Percentiles rank a stretch among this genome's conserved stretches.
Conservation (phyloP, 1,284 basidiomycete genomes). For the Ceratobasidium papillatum region DNA sequence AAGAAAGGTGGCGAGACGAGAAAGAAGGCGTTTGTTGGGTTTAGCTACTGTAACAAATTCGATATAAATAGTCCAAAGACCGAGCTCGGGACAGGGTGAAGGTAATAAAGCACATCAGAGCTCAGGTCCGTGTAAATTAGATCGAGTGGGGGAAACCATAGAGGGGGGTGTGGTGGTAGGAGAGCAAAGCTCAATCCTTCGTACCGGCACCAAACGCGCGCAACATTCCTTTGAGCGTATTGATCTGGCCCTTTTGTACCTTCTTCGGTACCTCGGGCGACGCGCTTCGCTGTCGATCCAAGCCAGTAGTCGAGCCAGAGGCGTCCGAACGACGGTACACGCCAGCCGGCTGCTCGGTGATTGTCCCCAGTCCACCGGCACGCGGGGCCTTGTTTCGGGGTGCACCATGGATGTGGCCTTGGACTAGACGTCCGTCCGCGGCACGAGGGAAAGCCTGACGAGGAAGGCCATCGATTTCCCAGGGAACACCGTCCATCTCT, state of each 20-base stretch:
- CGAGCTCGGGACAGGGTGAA: conserved; percentile 34
- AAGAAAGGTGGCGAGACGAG: conserved; percentile 1
- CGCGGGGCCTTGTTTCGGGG: conserved; percentile 35
- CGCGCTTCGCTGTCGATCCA: conserved; percentile 45
- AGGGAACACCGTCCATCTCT: conserved; percentile 80
- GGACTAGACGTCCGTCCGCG: conserved; percentile 50
- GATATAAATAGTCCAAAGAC: conserved; percentile 41
- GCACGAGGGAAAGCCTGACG: conserved; percentile 65
- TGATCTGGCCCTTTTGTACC: conserved; percentile 85
- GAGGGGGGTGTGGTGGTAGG: not conserved
- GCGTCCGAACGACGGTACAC: conserved; percentile 48
- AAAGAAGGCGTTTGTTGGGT: conserved; percentile 25
- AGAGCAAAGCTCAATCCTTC: conserved; percentile 28
- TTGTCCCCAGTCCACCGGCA: conserved; percentile 64
- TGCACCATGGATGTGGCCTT: conserved; percentile 65
- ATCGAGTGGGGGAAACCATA: not conserved
- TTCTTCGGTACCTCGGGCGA: conserved; percentile 63
- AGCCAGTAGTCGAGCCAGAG: conserved; percentile 36
- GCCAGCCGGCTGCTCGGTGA: conserved; percentile 67
- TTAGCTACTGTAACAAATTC: conserved; percentile 27
- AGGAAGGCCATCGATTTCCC: conserved; percentile 72
- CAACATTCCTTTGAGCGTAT: conserved; percentile 82
- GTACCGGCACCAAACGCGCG: conserved; percentile 57
- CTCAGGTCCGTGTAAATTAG: conserved; percentile 36
- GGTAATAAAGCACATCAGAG: conserved; percentile 26